Evolutionary conservation across 2,329 filamentous ascomycete species (phyloP).

Genomic region (Fusarium dlaminii): DNA sequence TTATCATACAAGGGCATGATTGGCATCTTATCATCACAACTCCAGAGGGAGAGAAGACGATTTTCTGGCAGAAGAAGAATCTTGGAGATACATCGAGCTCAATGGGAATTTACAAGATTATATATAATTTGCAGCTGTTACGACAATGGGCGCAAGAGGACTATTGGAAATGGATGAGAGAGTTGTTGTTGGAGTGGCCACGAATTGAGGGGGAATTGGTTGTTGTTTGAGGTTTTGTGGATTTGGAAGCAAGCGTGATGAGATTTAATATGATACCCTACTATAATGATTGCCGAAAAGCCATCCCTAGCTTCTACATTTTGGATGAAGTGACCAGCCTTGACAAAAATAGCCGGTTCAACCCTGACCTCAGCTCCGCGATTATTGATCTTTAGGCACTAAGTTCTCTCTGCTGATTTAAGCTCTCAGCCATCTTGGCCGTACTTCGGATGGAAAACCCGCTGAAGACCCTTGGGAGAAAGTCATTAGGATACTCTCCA

Average conservation of each 20-base stretch:
- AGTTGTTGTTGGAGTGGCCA: not conserved
- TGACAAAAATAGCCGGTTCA: accelerated
- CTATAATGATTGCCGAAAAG: not conserved
- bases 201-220: not conserved
- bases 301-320: accelerated
- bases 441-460: not conserved
- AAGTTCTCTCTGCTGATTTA: too few relatives aligned
- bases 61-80: not conserved
- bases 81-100: not conserved
- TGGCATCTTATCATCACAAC: not conserved
- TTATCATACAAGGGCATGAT: not conserved
- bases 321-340: accelerated
- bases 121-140: not conserved
- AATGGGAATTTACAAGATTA: not conserved
- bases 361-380: not conserved
- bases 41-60: not conserved
- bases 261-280: not conserved
- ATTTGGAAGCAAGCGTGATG: not conserved
- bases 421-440: not conserved
- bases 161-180: not conserved
- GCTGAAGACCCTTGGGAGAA: not conserved
- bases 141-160: not conserved
- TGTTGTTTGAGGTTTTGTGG: not conserved
- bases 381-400: not conserved
- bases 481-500: not conserved